Evolutionary conservation across 2,329 filamentous ascomycete genomes (phyloP), one percentile per base, ranked within the genome.

Genomic region (Malbranchea zuffiana): DNA sequence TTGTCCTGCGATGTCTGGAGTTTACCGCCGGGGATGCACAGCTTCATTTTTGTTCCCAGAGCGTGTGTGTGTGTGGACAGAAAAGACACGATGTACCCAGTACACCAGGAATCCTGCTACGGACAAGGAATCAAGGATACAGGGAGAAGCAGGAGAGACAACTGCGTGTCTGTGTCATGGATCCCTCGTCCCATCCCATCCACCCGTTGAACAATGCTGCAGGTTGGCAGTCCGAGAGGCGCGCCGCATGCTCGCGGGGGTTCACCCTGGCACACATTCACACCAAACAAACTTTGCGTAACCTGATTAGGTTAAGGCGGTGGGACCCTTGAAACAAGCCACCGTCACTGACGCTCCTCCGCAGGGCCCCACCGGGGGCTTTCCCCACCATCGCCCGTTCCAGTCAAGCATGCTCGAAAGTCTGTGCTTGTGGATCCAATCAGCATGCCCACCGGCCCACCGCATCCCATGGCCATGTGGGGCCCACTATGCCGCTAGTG

Each of bases 381-480:
- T n/a, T 24, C 35, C 15, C 13, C 13, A 7, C n/a, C n/a, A n/a
- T n/a, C n/a, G n/a, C n/a, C n/a, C n/a, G n/a, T n/a, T n/a, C n/a
- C n/a, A n/a, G n/a, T n/a, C n/a, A n/a, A n/a, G n/a, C n/a, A n/a
- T n/a, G n/a, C n/a, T n/a, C n/a, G n/a, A n/a, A n/a, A 37, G 35
- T 37, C 35, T 29, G 35, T 37, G 35, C 35, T 32, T 25, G n/a
- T 32, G 28, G 28, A 26, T 11, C 35, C 35, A 37, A 37, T 37
- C 35, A 37, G n/a, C 19, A 16, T 16, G 25, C 25, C 25, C 5
- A 16, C 16, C 18, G 12, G 7, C 27, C 27, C 35, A 31, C 27
- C 29, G 16, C n/a, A 31, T 28, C 35, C n/a, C n/a, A 20, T 24
- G 27, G 27, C 17, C 20, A 11, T 19, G 35, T 37, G 35, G 35